A percentile compares a stretch with the other conserved stretches of the same genome.
Evolutionary conservation across 176 grass and related monocot species (phyloP).

Genomic region (Chloris gayana): DNA sequence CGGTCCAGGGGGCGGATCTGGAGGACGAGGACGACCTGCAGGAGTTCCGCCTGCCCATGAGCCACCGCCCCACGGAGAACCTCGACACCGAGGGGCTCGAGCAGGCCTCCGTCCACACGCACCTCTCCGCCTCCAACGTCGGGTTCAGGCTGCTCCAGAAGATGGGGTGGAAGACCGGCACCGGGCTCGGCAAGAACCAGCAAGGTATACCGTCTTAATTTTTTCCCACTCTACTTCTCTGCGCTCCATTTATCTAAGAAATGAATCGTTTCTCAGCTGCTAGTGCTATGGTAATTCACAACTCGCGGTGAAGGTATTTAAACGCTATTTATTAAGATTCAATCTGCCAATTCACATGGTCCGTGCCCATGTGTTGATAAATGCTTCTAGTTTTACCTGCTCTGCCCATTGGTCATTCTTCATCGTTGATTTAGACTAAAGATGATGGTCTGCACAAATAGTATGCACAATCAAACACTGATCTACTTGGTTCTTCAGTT

Average conservation of each 20-base stretch:
- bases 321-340: too few species aligned
- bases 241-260: too few species aligned
- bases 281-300: too few species aligned
- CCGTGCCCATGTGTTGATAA: background rate
- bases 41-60: slow-evolving; percentile 82
- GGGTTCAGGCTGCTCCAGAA: slow-evolving; percentile 90
- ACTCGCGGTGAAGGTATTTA: too few species aligned
- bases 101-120: slow-evolving; percentile 89
- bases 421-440: background rate
- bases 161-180: slow-evolving; percentile 96
- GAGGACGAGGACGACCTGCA: slow-evolving; percentile 7
- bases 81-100: slow-evolving; percentile 86
- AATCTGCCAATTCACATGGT: background rate
- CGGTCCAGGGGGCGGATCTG: background rate
- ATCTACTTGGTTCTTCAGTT: background rate
- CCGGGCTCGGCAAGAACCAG: slow-evolving; percentile 93
- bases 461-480: background rate
- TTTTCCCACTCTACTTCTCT: background rate
- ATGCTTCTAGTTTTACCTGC: background rate
- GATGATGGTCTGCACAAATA: background rate
- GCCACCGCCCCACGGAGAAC: slow-evolving; percentile 81
- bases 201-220: slow-evolving; percentile 61
- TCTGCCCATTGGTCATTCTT: background rate
- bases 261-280: background rate
- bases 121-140: slow-evolving; percentile 73